phyloP scores from a whole-genome alignment of 2,329 filamentous ascomycete genomes.

The Thelonectria discophora region DNA sequence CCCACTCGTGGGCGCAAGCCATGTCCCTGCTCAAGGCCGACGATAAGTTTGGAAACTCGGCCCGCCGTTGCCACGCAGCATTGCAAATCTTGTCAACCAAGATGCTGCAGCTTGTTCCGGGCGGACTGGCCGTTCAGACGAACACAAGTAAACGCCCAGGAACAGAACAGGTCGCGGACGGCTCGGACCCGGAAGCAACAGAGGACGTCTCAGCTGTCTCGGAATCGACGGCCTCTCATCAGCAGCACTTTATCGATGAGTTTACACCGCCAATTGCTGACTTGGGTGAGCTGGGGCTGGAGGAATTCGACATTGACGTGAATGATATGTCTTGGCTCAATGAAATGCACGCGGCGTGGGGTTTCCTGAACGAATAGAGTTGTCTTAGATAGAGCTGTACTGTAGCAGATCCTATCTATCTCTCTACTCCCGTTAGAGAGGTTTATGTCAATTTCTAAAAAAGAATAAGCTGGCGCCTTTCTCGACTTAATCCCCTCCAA shows the following conservation, averaged over 20 bases:
- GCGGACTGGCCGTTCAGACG: not conserved
- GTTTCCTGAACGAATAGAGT: constrained; percentile 39
- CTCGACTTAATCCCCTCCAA: too few species aligned
- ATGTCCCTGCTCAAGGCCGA: constrained; percentile 46
- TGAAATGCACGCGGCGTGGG: constrained; percentile 45
- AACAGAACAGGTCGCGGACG: not conserved
- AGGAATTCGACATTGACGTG: constrained; percentile 43
- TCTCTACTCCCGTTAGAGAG: too few species aligned
- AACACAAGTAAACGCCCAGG: not conserved
- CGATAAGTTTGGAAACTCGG: constrained; percentile 47
- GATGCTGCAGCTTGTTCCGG: constrained; percentile 39
- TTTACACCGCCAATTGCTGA: constrained; percentile 37
- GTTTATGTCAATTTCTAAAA: too few species aligned
- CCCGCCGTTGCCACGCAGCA: constrained; percentile 45
- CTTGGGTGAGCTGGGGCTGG: constrained; percentile 37
- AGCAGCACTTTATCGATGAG: constrained; percentile 33
- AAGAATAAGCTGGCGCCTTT: too few species aligned
- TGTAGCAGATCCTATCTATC: too few species aligned
- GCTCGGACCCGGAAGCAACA: not conserved
- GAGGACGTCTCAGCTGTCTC: not conserved
- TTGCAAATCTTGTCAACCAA: constrained; percentile 48
- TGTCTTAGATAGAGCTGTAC: too few species aligned
- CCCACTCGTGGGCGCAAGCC: constrained; percentile 45
- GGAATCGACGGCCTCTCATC: constrained; percentile 23
- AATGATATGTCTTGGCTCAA: constrained; percentile 48